Evolutionary conservation across 495 filamentous ascomycete species (phyloP).

Genomic region (Penicillium cataractarum): DNA sequence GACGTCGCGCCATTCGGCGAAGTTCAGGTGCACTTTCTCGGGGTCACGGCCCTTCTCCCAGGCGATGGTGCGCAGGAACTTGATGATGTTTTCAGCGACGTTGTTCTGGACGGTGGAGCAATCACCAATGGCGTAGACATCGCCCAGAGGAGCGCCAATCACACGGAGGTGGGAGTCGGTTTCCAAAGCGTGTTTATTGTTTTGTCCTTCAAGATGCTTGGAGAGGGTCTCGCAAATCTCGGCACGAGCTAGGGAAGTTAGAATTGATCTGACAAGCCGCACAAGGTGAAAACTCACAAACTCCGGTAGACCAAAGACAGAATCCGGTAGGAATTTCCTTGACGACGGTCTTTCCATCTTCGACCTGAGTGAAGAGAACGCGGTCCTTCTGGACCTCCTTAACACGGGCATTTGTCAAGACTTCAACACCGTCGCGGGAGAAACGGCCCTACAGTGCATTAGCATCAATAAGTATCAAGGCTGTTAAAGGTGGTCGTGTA

Average conservation of each 20-base stretch:
- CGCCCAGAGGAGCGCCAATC: conserved; percentile 87
- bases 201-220: conserved; percentile 73
- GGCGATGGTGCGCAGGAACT: conserved; percentile 85
- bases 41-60: conserved; percentile 92
- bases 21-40: conserved; percentile 77
- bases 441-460: conserved; percentile 59
- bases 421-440: conserved; percentile 83
- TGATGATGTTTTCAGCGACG: conserved; percentile 80
- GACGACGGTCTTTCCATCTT: conserved; percentile 70
- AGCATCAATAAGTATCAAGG: conserved; percentile 12
- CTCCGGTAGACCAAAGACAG: conserved; percentile 97
- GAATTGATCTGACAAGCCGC: not conserved
- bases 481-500: conserved; percentile 24
- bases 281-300: conserved; percentile 48
- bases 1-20: conserved; percentile 83
- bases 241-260: conserved; percentile 63
- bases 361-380: conserved; percentile 86
- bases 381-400: conserved; percentile 81
- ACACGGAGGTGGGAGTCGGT: conserved; percentile 94
- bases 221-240: conserved; percentile 76
- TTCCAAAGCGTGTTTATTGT: conserved; percentile 89
- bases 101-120: conserved; percentile 98
- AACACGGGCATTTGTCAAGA: conserved; percentile 89
- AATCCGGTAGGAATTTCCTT: conserved; percentile 97
- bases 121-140: conserved; percentile 98